A percentile compares a stretch with the other conserved stretches of the same genome.
Conservation (phyloP, 345 rosid genomes). For the Eutrema yunnanense region DNA sequence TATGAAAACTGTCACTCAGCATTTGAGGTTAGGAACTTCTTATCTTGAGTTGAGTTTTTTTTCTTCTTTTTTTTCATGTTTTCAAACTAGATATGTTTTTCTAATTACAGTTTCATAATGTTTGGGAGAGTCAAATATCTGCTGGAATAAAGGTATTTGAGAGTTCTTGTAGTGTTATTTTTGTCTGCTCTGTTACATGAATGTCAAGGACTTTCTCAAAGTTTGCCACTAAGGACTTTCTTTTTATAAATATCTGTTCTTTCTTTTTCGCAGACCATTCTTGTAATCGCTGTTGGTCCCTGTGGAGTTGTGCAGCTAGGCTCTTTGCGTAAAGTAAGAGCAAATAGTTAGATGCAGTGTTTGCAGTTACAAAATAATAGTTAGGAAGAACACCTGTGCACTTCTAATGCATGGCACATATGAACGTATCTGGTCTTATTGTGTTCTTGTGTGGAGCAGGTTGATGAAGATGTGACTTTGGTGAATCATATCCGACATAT, state of each 20-base stretch:
- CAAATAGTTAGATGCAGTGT: not conserved
- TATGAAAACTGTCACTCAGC: constrained; percentile 38
- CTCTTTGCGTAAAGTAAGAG: constrained; percentile 48
- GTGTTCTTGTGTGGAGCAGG: constrained; percentile 45
- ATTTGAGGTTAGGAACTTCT: constrained; percentile 46
- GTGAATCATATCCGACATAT: constrained; percentile 57
- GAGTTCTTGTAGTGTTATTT: not conserved
- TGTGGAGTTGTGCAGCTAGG: constrained; percentile 92
- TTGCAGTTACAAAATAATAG: not conserved
- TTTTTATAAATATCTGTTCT: not conserved
- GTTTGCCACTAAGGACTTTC: not conserved
- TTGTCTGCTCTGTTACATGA: not conserved
- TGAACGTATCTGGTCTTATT: constrained; percentile 3
- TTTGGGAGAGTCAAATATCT: constrained; percentile 72
- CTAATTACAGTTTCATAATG: constrained; percentile 54
- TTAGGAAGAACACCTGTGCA: not conserved
- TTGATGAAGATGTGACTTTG: constrained; percentile 58
- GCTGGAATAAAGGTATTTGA: constrained; percentile 71
- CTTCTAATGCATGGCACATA: not conserved
- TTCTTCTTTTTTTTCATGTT: not conserved
- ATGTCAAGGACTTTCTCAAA: constrained; percentile 1
- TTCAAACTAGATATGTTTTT: not conserved
- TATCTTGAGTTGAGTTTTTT: not conserved
- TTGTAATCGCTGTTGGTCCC: constrained; percentile 65
- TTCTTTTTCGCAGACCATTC: constrained; percentile 52